Percentiles rank a stretch among this genome's conserved stretches.
Conservation (phyloP, 75 land plant species). For the Cunninghamia lanceolata region DNA sequence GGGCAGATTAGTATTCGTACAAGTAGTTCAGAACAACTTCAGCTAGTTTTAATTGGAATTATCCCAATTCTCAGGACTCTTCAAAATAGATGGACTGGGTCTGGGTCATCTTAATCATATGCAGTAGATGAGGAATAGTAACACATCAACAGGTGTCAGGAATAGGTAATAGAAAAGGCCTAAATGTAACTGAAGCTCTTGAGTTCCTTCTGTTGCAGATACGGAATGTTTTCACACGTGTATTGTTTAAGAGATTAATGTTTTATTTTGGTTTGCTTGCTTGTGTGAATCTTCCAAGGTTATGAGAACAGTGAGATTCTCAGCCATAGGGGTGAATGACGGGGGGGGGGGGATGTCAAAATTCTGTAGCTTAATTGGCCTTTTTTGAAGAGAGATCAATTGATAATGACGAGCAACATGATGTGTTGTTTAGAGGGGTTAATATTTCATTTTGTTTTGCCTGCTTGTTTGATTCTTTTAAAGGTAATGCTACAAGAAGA, state of each 20-base stretch:
- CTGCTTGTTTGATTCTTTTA: not conserved
- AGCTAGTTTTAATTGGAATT: slow-evolving; percentile 42
- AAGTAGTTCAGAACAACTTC: slow-evolving; percentile 57
- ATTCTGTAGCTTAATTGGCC: not conserved
- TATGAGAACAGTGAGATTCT: not conserved
- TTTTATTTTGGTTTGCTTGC: not conserved
- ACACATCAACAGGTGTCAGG: not conserved
- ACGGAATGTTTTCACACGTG: not conserved
- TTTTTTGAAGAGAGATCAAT: not conserved
- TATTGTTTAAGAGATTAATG: not conserved
- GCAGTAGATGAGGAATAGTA: not conserved
- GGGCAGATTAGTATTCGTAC: slow-evolving; percentile 43
- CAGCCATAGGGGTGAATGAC: not conserved
- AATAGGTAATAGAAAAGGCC: not conserved
- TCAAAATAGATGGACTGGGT: not conserved
- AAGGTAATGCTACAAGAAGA: not conserved
- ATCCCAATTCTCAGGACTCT: slow-evolving; percentile 30
- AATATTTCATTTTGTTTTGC: not conserved
- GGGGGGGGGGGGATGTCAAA: not conserved
- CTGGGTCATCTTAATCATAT: not conserved
- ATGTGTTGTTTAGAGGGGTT: not conserved
- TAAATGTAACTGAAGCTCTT: not conserved
- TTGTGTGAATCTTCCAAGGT: slow-evolving; percentile 4
- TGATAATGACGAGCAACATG: not conserved
- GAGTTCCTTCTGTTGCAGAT: not conserved